Evolutionary conservation across 2,329 filamentous ascomycete species (phyloP).

Genomic region (Dactylellina drechsleri): DNA sequence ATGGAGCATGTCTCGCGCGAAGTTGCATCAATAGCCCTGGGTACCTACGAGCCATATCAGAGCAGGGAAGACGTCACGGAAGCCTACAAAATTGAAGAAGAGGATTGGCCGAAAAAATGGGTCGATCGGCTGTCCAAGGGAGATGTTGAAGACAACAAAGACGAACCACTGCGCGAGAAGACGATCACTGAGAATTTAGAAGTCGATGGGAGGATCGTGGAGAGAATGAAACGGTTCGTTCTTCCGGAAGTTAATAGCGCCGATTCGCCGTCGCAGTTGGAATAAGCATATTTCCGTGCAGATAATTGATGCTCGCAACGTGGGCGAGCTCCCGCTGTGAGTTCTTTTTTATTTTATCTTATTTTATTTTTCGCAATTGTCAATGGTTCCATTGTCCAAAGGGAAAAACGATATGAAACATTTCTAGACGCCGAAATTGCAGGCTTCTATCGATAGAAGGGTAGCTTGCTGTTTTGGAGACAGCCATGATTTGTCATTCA

Average conservation of each 20-base stretch:
- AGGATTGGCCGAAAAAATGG: slow-evolving; percentile 54
- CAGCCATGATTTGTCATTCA: slow-evolving; percentile 48
- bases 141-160: slow-evolving; percentile 42
- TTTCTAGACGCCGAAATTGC: slow-evolving; percentile 43
- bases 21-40: slow-evolving; percentile 84
- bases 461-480: slow-evolving; percentile 39
- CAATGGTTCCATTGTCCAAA: neutral
- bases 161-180: slow-evolving; percentile 51
- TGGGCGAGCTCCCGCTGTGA: neutral
- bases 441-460: slow-evolving; percentile 47
- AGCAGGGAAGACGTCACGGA: slow-evolving; percentile 56
- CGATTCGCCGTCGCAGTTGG: slow-evolving; percentile 34
- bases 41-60: slow-evolving; percentile 65
- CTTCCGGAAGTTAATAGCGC: slow-evolving; percentile 40
- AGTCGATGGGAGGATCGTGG: slow-evolving; percentile 47
- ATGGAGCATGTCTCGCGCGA: slow-evolving; percentile 88
- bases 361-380: slow-evolving; percentile 15
- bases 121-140: slow-evolving; percentile 29
- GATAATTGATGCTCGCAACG: neutral
- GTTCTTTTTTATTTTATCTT: neutral
- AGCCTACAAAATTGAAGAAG: slow-evolving; percentile 44
- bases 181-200: slow-evolving; percentile 49
- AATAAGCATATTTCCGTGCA: slow-evolving; percentile 31
- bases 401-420: neutral
- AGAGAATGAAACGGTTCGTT: slow-evolving; percentile 55